Percentiles rank a stretch among this genome's conserved stretches.
These are phyloP conservation scores for Artomyces pyxidatus DNA, from an alignment of 768 basidiomycete genomes.

Conservation along the genomic window DNA sequence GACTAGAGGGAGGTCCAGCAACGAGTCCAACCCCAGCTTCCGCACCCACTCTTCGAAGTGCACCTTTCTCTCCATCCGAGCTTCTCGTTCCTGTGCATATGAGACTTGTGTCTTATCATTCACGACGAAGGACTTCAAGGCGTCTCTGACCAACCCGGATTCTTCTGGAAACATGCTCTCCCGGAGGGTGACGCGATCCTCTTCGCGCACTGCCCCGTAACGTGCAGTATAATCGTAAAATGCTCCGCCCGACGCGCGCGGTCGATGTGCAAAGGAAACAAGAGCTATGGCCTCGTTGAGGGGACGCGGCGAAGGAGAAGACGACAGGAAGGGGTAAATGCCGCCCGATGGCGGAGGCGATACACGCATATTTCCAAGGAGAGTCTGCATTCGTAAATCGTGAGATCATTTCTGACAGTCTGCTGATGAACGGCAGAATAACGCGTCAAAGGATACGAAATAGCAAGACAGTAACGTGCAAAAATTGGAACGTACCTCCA, in stretches of 20 bases:
- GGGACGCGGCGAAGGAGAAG: constrained; percentile 16
- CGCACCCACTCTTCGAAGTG: constrained; percentile 46
- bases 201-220: constrained; percentile 83
- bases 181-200: constrained; percentile 69
- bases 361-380: constrained; percentile 66
- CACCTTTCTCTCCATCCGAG: constrained; percentile 19
- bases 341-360: constrained; percentile 59
- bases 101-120: background rate
- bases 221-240: constrained; percentile 93
- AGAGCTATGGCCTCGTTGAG: constrained; percentile 42
- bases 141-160: constrained; percentile 8
- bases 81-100: constrained; percentile 13
- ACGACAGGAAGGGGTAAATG: constrained; percentile 66
- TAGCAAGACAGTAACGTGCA: background rate
- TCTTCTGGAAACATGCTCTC: constrained; percentile 46
- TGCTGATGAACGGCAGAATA: too few species aligned
- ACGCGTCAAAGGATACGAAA: too few species aligned
- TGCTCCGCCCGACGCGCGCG: constrained; percentile 48
- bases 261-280: constrained; percentile 63
- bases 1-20: constrained; percentile 79
- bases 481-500: constrained; percentile 44
- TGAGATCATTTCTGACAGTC: too few species aligned
- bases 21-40: constrained; percentile 44
- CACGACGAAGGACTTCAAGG: constrained; percentile 4
- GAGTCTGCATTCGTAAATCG: too few species aligned